A percentile compares a stretch with the other conserved stretches of the same genome.
These are phyloP conservation scores for Biscogniauxia mediterranea DNA, from an alignment of 2,329 filamentous ascomycete species.

Conservation along the genomic window DNA sequence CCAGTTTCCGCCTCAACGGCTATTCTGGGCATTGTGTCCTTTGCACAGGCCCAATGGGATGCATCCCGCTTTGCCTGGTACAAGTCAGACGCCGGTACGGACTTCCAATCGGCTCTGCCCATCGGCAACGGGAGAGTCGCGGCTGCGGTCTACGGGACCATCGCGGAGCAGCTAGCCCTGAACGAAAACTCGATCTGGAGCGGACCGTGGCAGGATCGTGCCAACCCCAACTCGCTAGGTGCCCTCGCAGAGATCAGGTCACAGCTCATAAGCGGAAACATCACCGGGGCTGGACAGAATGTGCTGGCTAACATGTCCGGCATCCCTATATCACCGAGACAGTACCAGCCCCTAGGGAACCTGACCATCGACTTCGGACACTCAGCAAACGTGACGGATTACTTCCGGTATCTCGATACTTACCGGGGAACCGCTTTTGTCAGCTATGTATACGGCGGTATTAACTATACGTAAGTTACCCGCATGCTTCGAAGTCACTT, in stretches of 20 bases:
- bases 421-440: constrained; percentile 1
- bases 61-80: constrained; percentile 21
- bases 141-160: constrained; percentile 43
- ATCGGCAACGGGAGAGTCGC: constrained; percentile 47
- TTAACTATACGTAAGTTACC: not conserved
- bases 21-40: not conserved
- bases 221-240: constrained; percentile 1
- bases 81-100: constrained; percentile 11
- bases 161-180: constrained; percentile 14
- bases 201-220: not conserved
- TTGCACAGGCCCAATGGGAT: constrained; percentile 4
- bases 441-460: constrained; percentile 1
- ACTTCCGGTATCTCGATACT: not conserved
- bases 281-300: not conserved
- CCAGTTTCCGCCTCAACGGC: not conserved
- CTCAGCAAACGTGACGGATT: not conserved
- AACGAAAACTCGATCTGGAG: constrained; percentile 8
- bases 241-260: constrained; percentile 1
- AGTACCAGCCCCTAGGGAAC: constrained; percentile 4
- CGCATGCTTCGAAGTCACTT: not conserved
- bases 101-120: constrained; percentile 38
- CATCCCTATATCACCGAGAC: constrained; percentile 1
- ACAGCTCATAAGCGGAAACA: not conserved
- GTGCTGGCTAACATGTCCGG: not conserved
- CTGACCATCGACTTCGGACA: not conserved